phyloP scores from a whole-genome alignment of 2,329 filamentous ascomycete genomes.

The Phyllosticta citrichinensis region DNA sequence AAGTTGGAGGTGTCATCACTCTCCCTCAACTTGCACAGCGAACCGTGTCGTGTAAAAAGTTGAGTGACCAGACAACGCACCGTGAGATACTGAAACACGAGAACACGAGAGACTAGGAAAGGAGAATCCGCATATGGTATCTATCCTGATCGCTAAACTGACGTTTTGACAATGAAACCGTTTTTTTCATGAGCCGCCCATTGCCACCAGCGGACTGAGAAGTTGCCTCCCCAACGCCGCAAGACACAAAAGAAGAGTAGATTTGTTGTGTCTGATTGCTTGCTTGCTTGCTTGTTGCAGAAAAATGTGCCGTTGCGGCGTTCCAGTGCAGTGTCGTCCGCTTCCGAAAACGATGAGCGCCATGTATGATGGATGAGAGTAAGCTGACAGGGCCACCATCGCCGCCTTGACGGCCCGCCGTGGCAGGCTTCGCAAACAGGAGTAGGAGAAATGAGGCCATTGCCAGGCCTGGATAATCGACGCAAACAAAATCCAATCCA shows the following conservation, averaged over 20 bases:
- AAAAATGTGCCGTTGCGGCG: background rate
- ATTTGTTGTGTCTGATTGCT: background rate
- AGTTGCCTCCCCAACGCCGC: background rate
- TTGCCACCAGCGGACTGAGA: background rate
- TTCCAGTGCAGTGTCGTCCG: background rate
- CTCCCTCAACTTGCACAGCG: too few relatives aligned
- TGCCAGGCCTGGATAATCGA: background rate
- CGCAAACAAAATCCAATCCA: background rate
- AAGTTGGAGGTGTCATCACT: too few relatives aligned
- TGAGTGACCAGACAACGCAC: too few relatives aligned
- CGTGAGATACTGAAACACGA: background rate
- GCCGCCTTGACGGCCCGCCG: background rate
- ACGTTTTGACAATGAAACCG: background rate
- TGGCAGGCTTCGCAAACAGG: background rate
- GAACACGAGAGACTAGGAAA: background rate
- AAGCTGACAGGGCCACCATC: background rate
- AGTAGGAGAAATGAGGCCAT: background rate
- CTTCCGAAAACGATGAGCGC: background rate
- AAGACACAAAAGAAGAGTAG: background rate
- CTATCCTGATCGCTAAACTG: background rate
- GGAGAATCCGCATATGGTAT: background rate
- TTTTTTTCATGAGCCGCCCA: background rate
- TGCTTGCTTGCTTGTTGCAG: background rate
- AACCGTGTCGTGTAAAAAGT: too few relatives aligned
- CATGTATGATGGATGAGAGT: background rate